Base-by-base conservation (phyloP, 768 basidiomycete species). In the Termitomyces sp. region DNA sequence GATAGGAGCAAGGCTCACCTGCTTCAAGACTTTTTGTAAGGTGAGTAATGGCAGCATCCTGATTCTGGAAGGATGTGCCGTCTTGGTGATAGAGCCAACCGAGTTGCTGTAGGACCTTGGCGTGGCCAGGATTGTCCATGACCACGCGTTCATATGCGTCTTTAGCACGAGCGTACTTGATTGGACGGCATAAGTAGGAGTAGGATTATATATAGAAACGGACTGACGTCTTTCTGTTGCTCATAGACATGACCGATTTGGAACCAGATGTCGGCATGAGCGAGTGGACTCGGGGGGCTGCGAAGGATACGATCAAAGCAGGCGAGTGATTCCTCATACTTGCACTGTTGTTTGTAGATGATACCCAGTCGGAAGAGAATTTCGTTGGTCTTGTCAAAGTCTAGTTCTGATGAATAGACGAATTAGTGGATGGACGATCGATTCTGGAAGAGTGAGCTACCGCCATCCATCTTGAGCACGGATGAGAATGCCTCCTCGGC, bases 221-320 rank as follows among this genome's bases (percentile, higher is more conserved):
- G 53, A 75, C 77, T 75, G 72, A 96, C 96, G 72, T 98, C 95
- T 76, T 94, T 91, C 74, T 96, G 93, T 71, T 97, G 96, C 74
- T 98, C 97, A 68, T 92, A 94, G 20, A 98, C 96, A 70, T 98
- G 97, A 2, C 97, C 97, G 63, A 99, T 97, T 77, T 99, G 97
- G 86, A 98, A 98, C 95, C 96, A 98, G 65, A 99, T 98, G 67
- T 99, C 97, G 59, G 94, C 92, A 67, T 96, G 92, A 15, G 96
- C 96, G 37, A 99, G 87, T 2, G 97, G 97, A 65, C 87, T 89
- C 38, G 96, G 97, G 3, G 97, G 97, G 70, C 92, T 96, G 63
- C 92, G 91, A 57, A 98, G 87, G 65, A 99, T 98, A 71, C 92
- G 92, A 70, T 96, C 92, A 79, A 98, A 98, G 77, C 97, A 98